A percentile compares a stretch with the other conserved stretches of the same genome.
Conservation (phyloP, 2,329 filamentous ascomycete genomes). For the Colletotrichum costaricense region DNA sequence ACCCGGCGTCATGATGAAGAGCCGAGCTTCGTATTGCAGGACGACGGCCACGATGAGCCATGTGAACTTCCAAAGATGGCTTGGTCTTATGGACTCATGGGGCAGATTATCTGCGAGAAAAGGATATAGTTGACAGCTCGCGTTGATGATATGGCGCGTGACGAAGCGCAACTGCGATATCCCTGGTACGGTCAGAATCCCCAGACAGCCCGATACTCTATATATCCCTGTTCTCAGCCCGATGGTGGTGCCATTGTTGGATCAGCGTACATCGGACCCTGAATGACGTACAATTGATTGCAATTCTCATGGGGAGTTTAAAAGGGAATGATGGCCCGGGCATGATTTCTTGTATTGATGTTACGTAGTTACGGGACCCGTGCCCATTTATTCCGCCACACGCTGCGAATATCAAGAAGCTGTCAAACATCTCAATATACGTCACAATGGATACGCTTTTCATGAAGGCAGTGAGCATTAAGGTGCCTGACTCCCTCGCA, state of each 20-base stretch:
- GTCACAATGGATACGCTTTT: neutral
- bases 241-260: neutral
- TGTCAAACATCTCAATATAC: neutral
- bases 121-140: neutral
- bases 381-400: neutral
- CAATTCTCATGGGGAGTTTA: neutral
- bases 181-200: neutral
- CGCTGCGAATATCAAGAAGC: neutral
- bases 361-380: neutral
- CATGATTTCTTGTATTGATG: neutral
- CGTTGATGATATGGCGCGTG: neutral
- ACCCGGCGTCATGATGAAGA: neutral
- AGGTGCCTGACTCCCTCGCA: neutral
- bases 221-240: neutral
- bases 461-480: neutral
- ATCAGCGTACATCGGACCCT: neutral
- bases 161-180: neutral
- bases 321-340: constrained; percentile 5
- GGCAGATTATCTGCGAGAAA: neutral
- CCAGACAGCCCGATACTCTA: neutral
- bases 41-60: neutral
- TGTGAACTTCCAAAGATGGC: neutral
- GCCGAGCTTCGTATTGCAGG: neutral
- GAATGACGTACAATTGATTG: neutral
- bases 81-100: neutral